These are phyloP conservation scores for Polyporus tsugae DNA, from an alignment of 1,284 basidiomycete genomes.

Conservation along the genomic window DNA sequence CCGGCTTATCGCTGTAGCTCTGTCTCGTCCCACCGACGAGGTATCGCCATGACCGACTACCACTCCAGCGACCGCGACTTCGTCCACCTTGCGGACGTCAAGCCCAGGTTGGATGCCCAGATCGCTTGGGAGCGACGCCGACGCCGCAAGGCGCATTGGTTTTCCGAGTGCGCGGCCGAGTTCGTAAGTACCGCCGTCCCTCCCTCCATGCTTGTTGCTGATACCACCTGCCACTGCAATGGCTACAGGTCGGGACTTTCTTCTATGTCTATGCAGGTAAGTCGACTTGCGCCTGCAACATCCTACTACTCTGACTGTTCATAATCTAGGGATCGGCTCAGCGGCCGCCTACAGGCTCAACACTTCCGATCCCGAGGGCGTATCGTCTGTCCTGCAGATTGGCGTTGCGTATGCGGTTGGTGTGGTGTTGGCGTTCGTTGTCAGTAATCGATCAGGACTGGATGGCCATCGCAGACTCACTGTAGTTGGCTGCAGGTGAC, in stretches of 20 bases:
- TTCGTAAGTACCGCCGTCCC: conserved; percentile 47
- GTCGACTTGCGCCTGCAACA: conserved; percentile 15
- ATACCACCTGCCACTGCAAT: neutral
- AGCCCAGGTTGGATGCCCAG: conserved; percentile 48
- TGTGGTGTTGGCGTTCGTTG: conserved; percentile 62
- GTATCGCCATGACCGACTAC: neutral
- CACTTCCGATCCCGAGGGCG: conserved; percentile 47
- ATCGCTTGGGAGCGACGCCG: conserved; percentile 61
- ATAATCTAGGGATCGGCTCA: conserved; percentile 61
- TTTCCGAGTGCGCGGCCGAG: conserved; percentile 67
- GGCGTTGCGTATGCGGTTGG: conserved; percentile 69
- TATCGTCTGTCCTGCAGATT: conserved; percentile 64
- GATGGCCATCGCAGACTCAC: neutral
- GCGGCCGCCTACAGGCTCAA: conserved; percentile 61
- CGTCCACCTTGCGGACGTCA: conserved; percentile 35
- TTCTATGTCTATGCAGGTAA: conserved; percentile 62
- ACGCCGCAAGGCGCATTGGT: conserved; percentile 57
- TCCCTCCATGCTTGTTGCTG: neutral
- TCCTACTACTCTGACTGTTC: neutral
- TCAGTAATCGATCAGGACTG: conserved; percentile 9
- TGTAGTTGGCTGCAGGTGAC: conserved; percentile 45
- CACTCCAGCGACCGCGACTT: conserved; percentile 20
- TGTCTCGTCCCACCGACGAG: neutral
- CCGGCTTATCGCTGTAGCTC: neutral
- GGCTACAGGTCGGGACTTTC: conserved; percentile 48